These are phyloP conservation scores for Ogataea allantospora DNA, from an alignment of 805 yeast genomes.

Conservation along the genomic window DNA sequence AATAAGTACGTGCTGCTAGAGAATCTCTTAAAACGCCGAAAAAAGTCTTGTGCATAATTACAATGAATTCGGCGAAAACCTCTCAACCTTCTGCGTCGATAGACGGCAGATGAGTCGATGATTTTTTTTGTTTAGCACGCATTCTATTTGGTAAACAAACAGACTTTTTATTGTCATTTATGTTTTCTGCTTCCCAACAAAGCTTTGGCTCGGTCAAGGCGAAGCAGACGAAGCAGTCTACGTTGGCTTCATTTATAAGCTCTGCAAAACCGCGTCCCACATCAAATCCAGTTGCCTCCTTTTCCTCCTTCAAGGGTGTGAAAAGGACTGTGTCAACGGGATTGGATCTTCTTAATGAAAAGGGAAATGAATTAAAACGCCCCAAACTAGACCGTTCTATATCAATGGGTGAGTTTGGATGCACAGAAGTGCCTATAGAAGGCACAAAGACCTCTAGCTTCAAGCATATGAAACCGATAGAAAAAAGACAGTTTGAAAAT, in stretches of 20 bases:
- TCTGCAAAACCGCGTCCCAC: slow-evolving; percentile 13
- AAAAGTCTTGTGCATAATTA: too few species aligned
- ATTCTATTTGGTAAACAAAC: not conserved
- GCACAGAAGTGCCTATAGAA: not conserved
- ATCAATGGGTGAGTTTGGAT: slow-evolving; percentile 4
- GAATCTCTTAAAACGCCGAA: too few species aligned
- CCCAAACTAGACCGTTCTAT: not conserved
- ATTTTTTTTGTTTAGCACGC: not conserved
- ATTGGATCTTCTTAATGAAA: not conserved
- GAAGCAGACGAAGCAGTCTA: slow-evolving; percentile 18
- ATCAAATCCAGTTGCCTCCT: not conserved
- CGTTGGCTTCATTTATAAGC: slow-evolving; percentile 17
- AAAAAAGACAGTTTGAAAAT: slow-evolving; percentile 11
- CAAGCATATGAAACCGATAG: slow-evolving; percentile 25
- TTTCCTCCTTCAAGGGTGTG: slow-evolving; percentile 1
- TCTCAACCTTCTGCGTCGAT: too few species aligned
- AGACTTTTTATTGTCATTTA: not conserved
- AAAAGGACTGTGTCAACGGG: slow-evolving; percentile 1
- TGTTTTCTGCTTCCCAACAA: slow-evolving; percentile 15
- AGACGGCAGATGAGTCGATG: too few species aligned
- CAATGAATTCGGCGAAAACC: too few species aligned
- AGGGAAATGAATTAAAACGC: slow-evolving; percentile 6
- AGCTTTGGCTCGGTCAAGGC: slow-evolving; percentile 9
- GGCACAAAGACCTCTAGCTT: slow-evolving; percentile 12
- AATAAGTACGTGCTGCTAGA: too few species aligned